These are phyloP conservation scores for Melastoma candidum DNA, from an alignment of 441 rosid genomes.

Conservation along the genomic window DNA sequence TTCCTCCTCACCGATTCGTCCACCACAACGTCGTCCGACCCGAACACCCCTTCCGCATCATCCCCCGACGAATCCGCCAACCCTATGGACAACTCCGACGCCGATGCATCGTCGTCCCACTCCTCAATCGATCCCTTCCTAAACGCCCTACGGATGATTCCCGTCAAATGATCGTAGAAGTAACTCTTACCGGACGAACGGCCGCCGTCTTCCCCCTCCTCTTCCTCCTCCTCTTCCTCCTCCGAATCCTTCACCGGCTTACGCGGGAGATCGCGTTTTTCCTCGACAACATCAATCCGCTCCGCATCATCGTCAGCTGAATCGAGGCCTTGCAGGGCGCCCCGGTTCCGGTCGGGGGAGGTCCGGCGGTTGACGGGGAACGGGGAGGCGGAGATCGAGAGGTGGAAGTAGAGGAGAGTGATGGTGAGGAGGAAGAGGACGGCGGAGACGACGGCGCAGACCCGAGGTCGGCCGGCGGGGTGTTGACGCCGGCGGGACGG, in stretches of 20 bases:
- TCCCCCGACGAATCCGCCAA: constrained; percentile 15
- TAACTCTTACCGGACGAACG: constrained; percentile 32
- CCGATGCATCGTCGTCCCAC: constrained; percentile 62
- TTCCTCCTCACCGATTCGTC: constrained; percentile 70
- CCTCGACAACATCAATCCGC: constrained; percentile 66
- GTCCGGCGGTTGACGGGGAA: constrained; percentile 12
- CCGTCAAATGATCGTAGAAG: constrained; percentile 63
- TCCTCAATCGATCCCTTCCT: constrained; percentile 69
- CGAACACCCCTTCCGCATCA: constrained; percentile 39
- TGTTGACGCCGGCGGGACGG: constrained; percentile 67
- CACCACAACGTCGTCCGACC: constrained; percentile 70
- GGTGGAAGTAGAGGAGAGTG: constrained; percentile 61
- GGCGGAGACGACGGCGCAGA: constrained; percentile 53
- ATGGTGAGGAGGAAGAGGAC: constrained; percentile 66
- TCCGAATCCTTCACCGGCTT: constrained; percentile 23
- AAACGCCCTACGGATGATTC: constrained; percentile 46
- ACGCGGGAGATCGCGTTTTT: constrained; percentile 5
- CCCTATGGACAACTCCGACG: constrained; percentile 1
- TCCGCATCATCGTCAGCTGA: constrained; percentile 35
- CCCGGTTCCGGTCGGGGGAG: constrained; percentile 18
- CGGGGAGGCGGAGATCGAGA: constrained; percentile 37
- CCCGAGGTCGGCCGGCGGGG: constrained; percentile 34
- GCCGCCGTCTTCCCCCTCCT: constrained; percentile 22
- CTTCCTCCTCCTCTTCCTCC: constrained; percentile 37
- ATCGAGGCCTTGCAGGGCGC: constrained; percentile 7